Conservation (phyloP, 1,284 basidiomycete species). For the Athelia sp. region DNA sequence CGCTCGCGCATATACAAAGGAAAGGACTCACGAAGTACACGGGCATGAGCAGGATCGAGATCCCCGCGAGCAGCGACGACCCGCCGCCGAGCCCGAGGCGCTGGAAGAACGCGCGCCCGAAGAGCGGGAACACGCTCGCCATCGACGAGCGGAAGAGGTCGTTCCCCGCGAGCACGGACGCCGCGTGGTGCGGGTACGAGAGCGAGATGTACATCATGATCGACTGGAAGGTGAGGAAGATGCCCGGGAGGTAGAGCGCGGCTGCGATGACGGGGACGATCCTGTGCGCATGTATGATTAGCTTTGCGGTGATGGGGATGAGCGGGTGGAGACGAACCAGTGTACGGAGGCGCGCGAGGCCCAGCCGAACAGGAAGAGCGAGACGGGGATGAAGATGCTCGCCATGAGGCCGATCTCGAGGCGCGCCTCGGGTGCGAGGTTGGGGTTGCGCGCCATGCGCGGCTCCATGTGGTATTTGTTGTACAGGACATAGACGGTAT, state of each 20-base stretch:
- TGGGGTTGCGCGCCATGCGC: constrained; percentile 12
- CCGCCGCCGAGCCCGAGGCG: constrained; percentile 27
- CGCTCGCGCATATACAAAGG: neutral
- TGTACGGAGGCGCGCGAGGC: constrained; percentile 24
- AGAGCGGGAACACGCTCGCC: constrained; percentile 32
- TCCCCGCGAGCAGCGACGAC: constrained; percentile 25
- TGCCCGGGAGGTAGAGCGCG: constrained; percentile 18
- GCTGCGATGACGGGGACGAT: constrained; percentile 20
- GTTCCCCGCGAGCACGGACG: constrained; percentile 33
- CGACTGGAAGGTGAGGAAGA: constrained; percentile 28
- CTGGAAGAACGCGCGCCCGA: constrained; percentile 25
- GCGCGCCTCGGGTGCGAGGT: constrained; percentile 18
- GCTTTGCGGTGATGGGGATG: no score
- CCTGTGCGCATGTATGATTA: neutral
- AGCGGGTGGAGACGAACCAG: constrained; percentile 18
- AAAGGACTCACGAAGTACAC: constrained; percentile 7
- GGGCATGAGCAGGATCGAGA: constrained; percentile 24
- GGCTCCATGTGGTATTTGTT: constrained; percentile 17
- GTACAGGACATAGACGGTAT: constrained; percentile 16
- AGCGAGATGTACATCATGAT: constrained; percentile 26
- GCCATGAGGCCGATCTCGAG: constrained; percentile 18
- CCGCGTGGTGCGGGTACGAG: constrained; percentile 29
- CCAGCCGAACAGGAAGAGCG: constrained; percentile 42
- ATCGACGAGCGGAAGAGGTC: constrained; percentile 29
- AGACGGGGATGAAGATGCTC: constrained; percentile 39